Evolutionary conservation across 2,329 filamentous ascomycete genomes (phyloP), one percentile per base, ranked within the genome.

Genomic region (Aspergillus fructus): DNA sequence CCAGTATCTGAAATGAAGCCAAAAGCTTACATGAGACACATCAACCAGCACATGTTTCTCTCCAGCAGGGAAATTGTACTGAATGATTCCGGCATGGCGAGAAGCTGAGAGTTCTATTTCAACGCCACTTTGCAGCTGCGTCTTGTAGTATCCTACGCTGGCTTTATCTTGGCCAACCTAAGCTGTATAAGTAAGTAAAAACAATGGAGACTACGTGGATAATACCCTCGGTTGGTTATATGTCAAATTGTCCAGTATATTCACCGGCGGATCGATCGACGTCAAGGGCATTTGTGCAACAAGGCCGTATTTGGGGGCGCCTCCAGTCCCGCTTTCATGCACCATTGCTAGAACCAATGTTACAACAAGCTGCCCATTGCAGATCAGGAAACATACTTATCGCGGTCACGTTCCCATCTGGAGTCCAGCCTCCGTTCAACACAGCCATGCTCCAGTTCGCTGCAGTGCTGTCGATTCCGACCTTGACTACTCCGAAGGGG

Each of bases 101-200:
- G 85, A 80, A 1, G 82, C 80, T 0, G 87, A 89, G 78, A 88
- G 85, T 62, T 89, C 85, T 3, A 82, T 81, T n/a, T 78, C 74
- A 50, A 89, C 78, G 1, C 82, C 82, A 43, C 77, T 82, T 56
- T 81, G 75, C 46, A 90, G 71, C 0, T 78, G 82, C 47, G 89
- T 80, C 48, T 80, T 81, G 67, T 88, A 89, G 61, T 86, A 85
- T 0, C 87, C 87, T 1, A 87, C 86, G 43, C 76, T 77, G 1
- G 86, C 85, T 11, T 78, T 72, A 11, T 88, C 83, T 23, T 75
- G 81, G 3, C 76, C 77, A 51, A 68, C 48, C 69, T 71, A 57
- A 21, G 53, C 15, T 50, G 34, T 46, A 24, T 40, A 49, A 46
- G 5, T 19, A 50, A 4, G 12, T 34, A 15, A 2, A 39, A 24